Evolutionary conservation across 1,284 basidiomycete species (phyloP).

Genomic region (Boletus semigastroideus): DNA sequence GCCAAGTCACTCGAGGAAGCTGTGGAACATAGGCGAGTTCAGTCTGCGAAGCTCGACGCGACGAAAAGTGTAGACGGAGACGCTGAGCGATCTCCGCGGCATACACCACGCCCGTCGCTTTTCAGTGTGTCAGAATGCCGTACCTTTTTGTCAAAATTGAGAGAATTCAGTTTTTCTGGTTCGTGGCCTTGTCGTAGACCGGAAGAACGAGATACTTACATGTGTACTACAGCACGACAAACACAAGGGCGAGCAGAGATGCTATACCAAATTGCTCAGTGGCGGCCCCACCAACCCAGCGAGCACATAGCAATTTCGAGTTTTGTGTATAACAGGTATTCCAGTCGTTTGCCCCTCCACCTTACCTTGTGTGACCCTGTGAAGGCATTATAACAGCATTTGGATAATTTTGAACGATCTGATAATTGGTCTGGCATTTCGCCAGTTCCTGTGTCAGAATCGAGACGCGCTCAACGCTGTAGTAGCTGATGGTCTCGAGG

Average conservation of each 20-base stretch:
- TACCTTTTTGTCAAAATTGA: conserved; percentile 15
- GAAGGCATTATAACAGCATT: conserved; percentile 85
- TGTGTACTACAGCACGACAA: conserved; percentile 42
- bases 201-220: neutral
- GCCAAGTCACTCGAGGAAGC: conserved; percentile 27
- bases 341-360: neutral
- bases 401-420: conserved; percentile 93
- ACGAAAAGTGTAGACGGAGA: conserved; percentile 5
- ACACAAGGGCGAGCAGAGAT: conserved; percentile 48
- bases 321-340: conserved; percentile 59
- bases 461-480: conserved; percentile 40
- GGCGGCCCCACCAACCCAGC: conserved; percentile 28
- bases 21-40: conserved; percentile 13
- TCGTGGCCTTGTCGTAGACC: neutral
- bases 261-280: conserved; percentile 40
- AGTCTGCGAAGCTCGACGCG: neutral
- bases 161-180: conserved; percentile 28
- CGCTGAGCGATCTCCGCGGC: neutral
- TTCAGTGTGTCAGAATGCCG: neutral
- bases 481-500: conserved; percentile 44
- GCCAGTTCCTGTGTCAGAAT: conserved; percentile 70
- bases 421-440: conserved; percentile 75
- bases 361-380: conserved; percentile 3
- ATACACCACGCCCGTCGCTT: neutral
- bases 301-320: conserved; percentile 26